Percentiles rank a stretch among this genome's conserved stretches.
Conservation (phyloP, 2,329 filamentous ascomycete genomes). For the Penicillium sp. region DNA sequence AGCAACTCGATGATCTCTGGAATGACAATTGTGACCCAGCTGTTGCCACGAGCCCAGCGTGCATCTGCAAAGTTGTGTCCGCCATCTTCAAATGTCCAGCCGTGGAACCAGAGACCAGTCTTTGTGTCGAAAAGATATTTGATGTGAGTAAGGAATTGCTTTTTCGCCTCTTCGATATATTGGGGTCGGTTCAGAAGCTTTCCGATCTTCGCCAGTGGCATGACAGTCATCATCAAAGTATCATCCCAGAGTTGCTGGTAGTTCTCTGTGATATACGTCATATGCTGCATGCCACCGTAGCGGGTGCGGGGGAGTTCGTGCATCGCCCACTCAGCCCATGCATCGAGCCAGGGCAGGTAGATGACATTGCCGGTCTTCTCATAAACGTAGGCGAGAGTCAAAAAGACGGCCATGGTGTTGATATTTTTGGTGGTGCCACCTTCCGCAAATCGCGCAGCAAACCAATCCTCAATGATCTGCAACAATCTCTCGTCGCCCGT, state of each 20-base stretch:
- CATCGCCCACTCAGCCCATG: constrained; percentile 81
- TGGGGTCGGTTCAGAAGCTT: constrained; percentile 65
- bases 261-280: constrained; percentile 70
- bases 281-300: constrained; percentile 71
- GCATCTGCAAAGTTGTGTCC: constrained; percentile 59
- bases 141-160: constrained; percentile 73
- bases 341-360: constrained; percentile 74
- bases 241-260: constrained; percentile 79
- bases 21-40: constrained; percentile 78
- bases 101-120: constrained; percentile 75
- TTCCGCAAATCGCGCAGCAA: constrained; percentile 63
- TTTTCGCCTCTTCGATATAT: constrained; percentile 74
- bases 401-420: constrained; percentile 78
- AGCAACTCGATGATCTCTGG: constrained; percentile 76
- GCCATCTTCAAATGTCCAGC: constrained; percentile 71
- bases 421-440: constrained; percentile 79
- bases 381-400: constrained; percentile 75
- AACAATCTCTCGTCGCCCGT: constrained; percentile 62
- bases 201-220: constrained; percentile 78
- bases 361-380: constrained; percentile 67
- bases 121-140: constrained; percentile 73
- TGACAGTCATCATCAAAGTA: constrained; percentile 83
- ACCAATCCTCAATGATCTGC: constrained; percentile 71
- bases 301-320: constrained; percentile 70
- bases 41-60: constrained; percentile 55